Conservation (phyloP, 768 basidiomycete species). For the Russula sp. region DNA sequence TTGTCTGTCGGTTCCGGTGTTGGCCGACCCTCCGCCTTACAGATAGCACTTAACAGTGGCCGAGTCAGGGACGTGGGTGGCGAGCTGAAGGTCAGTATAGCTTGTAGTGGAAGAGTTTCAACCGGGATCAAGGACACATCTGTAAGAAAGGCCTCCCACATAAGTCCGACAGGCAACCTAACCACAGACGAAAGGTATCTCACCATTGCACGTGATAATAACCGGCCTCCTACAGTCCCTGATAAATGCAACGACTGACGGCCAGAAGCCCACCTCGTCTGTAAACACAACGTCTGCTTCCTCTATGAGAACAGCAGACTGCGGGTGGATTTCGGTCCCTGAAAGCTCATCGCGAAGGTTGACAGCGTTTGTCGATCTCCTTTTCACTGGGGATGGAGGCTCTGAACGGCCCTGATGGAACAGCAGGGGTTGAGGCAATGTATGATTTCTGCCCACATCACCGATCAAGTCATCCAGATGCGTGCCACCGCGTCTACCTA, state of each 20-base stretch:
- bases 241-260: constrained; percentile 73
- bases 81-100: constrained; percentile 51
- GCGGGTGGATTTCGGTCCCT: constrained; percentile 27
- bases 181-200: constrained; percentile 24
- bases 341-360: neutral
- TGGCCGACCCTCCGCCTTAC: constrained; percentile 17
- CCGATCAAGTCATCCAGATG: constrained; percentile 78
- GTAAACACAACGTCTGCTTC: constrained; percentile 92
- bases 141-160: constrained; percentile 27
- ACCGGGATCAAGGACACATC: constrained; percentile 69
- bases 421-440: constrained; percentile 26
- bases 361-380: neutral
- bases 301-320: constrained; percentile 87
- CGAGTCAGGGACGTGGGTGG: constrained; percentile 22
- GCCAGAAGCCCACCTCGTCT: constrained; percentile 84
- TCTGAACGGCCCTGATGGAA: constrained; percentile 19
- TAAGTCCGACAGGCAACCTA: constrained; percentile 9
- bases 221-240: constrained; percentile 80
- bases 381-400: constrained; percentile 12
- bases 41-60: constrained; percentile 22
- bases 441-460: constrained; percentile 90
- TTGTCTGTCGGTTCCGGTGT: neutral
- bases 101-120: constrained; percentile 69
- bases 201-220: constrained; percentile 93
- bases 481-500: constrained; percentile 78